These are phyloP conservation scores for Mortierella hygrophila DNA, from an alignment of 192 early-diverging fungal species.

Conservation along the genomic window DNA sequence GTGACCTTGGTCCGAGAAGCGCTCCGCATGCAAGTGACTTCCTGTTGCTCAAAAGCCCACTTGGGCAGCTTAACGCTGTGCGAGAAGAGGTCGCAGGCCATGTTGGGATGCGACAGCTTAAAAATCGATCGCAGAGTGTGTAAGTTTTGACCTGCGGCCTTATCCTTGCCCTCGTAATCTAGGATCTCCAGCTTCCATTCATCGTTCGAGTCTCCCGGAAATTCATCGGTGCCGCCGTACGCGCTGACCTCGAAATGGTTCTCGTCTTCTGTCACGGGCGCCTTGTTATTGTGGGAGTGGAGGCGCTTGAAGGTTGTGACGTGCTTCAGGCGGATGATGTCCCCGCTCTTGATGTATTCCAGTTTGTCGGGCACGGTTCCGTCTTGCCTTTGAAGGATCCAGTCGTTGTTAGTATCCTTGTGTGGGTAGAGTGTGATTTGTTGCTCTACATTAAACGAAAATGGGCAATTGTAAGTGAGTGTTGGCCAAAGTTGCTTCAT, in stretches of 20 bases:
- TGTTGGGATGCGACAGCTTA: constrained; percentile 77
- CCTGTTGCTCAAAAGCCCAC: constrained; percentile 94
- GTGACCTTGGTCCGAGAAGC: constrained; percentile 71
- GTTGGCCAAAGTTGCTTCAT: neutral
- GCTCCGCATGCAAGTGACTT: constrained; percentile 95
- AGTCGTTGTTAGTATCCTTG: constrained; percentile 92
- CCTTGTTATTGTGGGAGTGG: constrained; percentile 78
- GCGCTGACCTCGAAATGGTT: constrained; percentile 82
- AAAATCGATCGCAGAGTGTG: constrained; percentile 78
- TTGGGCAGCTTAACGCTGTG: constrained; percentile 85
- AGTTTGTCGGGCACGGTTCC: constrained; percentile 34
- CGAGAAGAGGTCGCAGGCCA: constrained; percentile 87
- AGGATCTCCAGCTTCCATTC: constrained; percentile 88
- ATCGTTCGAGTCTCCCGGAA: constrained; percentile 91
- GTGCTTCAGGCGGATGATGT: constrained; percentile 82
- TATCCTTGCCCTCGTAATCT: constrained; percentile 63
- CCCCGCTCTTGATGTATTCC: constrained; percentile 74
- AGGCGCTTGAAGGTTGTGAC: constrained; percentile 69
- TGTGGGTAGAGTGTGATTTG: constrained; percentile 62
- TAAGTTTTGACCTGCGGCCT: constrained; percentile 65
- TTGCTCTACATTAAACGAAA: constrained; percentile 42
- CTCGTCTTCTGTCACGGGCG: constrained; percentile 76
- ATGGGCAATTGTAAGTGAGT: neutral
- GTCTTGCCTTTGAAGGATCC: constrained; percentile 65
- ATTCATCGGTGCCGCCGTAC: constrained; percentile 74